Evolutionary conservation across 768 basidiomycete species (phyloP), one percentile per base, ranked within the genome.

Genomic region (Leccinum aurantiacum): DNA sequence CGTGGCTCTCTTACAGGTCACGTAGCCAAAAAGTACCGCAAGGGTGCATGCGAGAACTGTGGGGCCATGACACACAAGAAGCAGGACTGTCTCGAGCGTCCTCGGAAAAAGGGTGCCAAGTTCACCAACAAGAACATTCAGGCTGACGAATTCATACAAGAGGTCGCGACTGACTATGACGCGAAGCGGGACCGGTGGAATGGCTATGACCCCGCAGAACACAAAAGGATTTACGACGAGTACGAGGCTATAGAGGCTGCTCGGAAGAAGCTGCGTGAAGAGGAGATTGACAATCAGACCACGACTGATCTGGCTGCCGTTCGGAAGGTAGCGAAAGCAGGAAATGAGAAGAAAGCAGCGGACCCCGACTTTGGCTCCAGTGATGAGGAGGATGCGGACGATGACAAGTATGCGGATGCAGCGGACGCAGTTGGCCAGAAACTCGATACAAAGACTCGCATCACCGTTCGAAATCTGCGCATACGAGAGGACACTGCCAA

Each of bases 401-500:
- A 97, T 72, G 95, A 97, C 76, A 97, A 98, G 77, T 98, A 98
- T 67, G 97, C 97, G 13, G 97, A 99, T 69, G 90, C 92, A 24
- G 96, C 96, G 11, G 96, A 99, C 68, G 95, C 94, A 44, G 95
- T 98, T 4, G 97, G 97, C 15, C 97, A 99, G 74, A 97, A 98
- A 74, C 79, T 98, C 66, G 97, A 99, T 74, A 92, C 95, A 15
- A 98, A 99, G 78, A 97, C 95, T 22, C 90, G 97, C 56, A 95
- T 99, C 59, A 98, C 97, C 17, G 97, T 99, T 61, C 87, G 97
- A 61, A 98, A 99, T 76, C 79, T 99, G 68, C 91, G 97, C 78
- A 98, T 99, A 66, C 89, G 97, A 71, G 97, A 99, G 77, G 97
- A 99, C 73, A 98, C 96, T 1, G 97, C 97, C 10, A 99, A 99